A percentile compares a stretch with the other conserved stretches of the same genome.
Conservation (phyloP, 129 eudicot species). For the Flaveria bidentis region DNA sequence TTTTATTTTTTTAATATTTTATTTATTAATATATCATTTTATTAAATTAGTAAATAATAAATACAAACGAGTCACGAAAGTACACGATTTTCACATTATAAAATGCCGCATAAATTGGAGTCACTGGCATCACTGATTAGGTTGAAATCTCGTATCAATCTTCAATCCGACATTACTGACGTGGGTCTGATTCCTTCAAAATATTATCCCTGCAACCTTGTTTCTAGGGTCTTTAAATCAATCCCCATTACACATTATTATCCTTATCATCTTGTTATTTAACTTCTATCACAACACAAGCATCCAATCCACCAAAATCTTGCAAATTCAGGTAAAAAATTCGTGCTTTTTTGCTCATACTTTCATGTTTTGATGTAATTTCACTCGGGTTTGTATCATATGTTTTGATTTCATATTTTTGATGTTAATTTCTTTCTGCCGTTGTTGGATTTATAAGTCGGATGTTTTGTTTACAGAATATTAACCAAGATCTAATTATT, state of each 20-base stretch:
- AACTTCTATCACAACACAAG: conserved; percentile 10
- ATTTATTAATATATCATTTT: too few relatives aligned
- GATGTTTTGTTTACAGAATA: too few relatives aligned
- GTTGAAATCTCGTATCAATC: conserved; percentile 6
- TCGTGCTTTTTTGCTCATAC: conserved; percentile 6
- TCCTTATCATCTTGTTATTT: background rate
- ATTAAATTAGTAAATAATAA: too few relatives aligned
- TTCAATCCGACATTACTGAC: conserved; percentile 31
- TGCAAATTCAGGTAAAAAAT: conserved; percentile 1
- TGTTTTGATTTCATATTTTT: background rate
- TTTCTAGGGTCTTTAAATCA: conserved; percentile 21
- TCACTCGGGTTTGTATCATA: background rate
- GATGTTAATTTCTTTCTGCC: too few relatives aligned
- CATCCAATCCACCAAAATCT: conserved; percentile 16
- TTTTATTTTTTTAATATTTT: too few relatives aligned
- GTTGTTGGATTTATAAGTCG: too few relatives aligned
- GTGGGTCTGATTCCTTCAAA: conserved; percentile 40
- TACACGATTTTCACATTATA: too few relatives aligned
- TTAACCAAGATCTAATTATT: background rate
- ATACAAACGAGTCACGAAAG: too few relatives aligned
- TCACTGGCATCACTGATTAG: conserved; percentile 4
- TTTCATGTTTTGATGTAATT: background rate
- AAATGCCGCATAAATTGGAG: background rate
- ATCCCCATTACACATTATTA: background rate
- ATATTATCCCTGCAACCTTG: conserved; percentile 25